Evolutionary conservation across 108 stramenopile species (phyloP), one percentile per base, ranked within the genome.

Genomic region (Cyclotella choctawhatcheeana): DNA sequence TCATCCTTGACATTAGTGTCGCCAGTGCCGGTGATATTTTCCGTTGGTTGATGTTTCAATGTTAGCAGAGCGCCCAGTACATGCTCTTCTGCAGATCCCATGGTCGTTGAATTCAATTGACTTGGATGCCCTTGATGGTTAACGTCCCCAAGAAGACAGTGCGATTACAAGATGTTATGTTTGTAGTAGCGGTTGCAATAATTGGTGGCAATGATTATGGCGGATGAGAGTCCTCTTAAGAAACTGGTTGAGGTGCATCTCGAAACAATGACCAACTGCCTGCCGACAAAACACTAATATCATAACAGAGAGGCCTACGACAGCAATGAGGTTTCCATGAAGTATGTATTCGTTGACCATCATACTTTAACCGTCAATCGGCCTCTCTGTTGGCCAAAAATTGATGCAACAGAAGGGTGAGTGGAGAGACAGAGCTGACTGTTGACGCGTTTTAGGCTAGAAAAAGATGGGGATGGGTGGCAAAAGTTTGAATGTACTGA

Each of bases 21-120:
- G 37, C 29, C 59, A 60, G 21, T 17, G 40, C 10, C 13, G 59
- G 40, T 60, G 20, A 40, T 24, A 40, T 37, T 60, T 21, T 25
- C 30, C 18, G 56, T 10, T 2, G 56, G 33, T 58, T 58, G 56
- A 58, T 58, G 33, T 34, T 60, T 60, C 21, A 60, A 5, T 7
- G 59, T 60, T 22, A 60, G 40, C 22, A 60, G 20, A 12, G 59
- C 59, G 27, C 59, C 59, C 22, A 60, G 43, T 3, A 40, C 59
- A 56, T 56, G 55, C 7, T 60, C 59, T 60, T 60, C 59, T 16
- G 59, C 6, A 60, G 59, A 60, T 40, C 59, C 59, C 59, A 60
- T 60, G 5, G 25, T 56, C 17, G 47, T 48, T 48, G 47, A 48
- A n/a, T 48, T 48, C n/a, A n/a, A 48, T 48, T 48, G 17, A 48